Evolutionary conservation across 345 rosid species (phyloP), one percentile per base, ranked within the genome.

Genomic region (Gossypium bickii): DNA sequence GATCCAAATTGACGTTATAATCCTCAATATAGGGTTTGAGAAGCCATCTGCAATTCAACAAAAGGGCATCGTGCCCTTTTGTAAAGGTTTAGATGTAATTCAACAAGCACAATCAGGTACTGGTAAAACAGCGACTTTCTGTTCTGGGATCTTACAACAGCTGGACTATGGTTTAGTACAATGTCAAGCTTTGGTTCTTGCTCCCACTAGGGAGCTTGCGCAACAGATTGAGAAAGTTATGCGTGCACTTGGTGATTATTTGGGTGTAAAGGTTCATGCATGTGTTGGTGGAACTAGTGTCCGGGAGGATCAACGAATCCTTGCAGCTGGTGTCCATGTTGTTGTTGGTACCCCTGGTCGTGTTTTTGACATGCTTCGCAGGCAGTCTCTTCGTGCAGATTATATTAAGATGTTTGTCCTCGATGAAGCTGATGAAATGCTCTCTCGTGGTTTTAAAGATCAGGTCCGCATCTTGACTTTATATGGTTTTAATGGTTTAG

Each of bases 241-340:
- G 82, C 67, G 70, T 3, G 77, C 77, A 1, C 81, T 81, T 1
- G 81, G 84, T 51, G 81, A 75, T 47, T 81, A 74, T 29, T 51
- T 78, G 64, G 74, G 75, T 5, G 79, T 78, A 9, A 78, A 53
- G 63, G 84, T 81, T 22, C 81, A 81, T 75, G 84, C 81, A 29
- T 81, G 84, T 66, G 84, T 75, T 67, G 84, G 81, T 45, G 84
- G 81, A 51, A 81, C 81, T 51, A 78, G 77, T 53, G 79, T 81
- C 6, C 74, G 72, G 9, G 76, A 77, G 47, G 83, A 81, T 71
- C 83, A 70, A 22, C 55, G 53, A 17, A 74, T 77, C 44, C 75
- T 77, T n/a, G 55, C 76, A 8, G 74, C 70, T 58, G 81, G 84
- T 0, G 79, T 81, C 8, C 79, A 81, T 59, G 84, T 81, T 12